Evolutionary conservation across 2,329 filamentous ascomycete genomes (phyloP), one percentile per base, ranked within the genome.

Genomic region (Neofusicoccum cordaticola): DNA sequence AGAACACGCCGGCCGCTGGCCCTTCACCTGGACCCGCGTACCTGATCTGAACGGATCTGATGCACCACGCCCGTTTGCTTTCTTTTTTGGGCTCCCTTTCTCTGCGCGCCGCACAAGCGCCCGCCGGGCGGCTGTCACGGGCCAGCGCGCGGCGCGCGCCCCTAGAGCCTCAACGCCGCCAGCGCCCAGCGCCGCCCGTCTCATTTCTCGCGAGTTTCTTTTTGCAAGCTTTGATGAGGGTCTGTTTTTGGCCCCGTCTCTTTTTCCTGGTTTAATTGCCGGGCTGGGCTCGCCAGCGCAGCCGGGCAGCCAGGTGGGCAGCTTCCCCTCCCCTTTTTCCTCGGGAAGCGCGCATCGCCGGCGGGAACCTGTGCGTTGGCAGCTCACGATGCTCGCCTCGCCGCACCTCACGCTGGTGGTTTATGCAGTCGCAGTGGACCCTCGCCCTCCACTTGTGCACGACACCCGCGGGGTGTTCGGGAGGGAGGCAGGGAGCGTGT

Each of bases 351-450:
- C 56, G 56, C 56, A 60, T 60, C 56, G 56, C 53, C 19, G 56
- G 41, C 56, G 56, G 56, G 56, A 60, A 60, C 56, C 56, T 60
- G 56, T 60, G 56, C 56, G 56, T 35, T 60, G 56, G 56, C 56
- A 60, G 17, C n/a, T 37, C 53, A 35, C 37, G 37, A 53, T 53
- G 51, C 34, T 53, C 39, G 51, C 51, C 13, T 56, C 37, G 51
- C 51, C 51, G 34, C 51, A 35, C 39, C 17, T 35, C 19, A 45
- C 17, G 22, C 31, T 37, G 41, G 15, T 19, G 41, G 19, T n/a
- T 60, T 60, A 60, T 60, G 56, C 56, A 60, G 5, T 9, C 35
- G 5, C 50, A 39, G 22, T 44, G 42, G 42, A 17, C 12, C 27
- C 27, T 5, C 34, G 50, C 4, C 12, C 19, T 44, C 52, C 52